Percentiles rank a stretch among this genome's conserved stretches.
Evolutionary conservation across 2,329 filamentous ascomycete genomes (phyloP).

Genomic region (Paecilomyces fulvus): DNA sequence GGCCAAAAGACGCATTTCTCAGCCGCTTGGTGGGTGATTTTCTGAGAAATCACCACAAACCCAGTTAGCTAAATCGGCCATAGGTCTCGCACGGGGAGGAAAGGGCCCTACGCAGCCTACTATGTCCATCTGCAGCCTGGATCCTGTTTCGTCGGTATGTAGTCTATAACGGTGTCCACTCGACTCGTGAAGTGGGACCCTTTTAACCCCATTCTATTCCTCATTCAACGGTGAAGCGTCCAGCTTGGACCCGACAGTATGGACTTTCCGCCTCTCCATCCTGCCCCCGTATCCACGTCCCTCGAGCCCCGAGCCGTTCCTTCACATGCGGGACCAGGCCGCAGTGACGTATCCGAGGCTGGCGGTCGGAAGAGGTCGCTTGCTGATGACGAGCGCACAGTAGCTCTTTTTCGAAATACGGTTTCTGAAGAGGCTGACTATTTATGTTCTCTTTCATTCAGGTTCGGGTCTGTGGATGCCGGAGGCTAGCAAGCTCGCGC

Average conservation of each 20-base stretch:
- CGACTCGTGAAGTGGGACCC: not conserved
- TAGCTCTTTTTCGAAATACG: not conserved
- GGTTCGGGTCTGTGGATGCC: slow-evolving; percentile 77
- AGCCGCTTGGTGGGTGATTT: slow-evolving; percentile 57
- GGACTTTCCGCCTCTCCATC: not conserved
- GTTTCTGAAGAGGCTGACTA: slow-evolving; percentile 2
- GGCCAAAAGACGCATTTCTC: slow-evolving; percentile 63
- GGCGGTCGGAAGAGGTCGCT: not conserved
- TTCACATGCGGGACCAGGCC: not conserved
- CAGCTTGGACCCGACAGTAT: not conserved
- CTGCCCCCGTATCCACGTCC: not conserved
- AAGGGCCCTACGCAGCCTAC: slow-evolving; percentile 81
- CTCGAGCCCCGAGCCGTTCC: not conserved
- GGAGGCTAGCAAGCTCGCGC: slow-evolving; percentile 55
- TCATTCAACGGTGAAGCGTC: not conserved
- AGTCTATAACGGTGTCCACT: not conserved
- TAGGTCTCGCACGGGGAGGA: slow-evolving; percentile 73
- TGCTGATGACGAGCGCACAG: not conserved
- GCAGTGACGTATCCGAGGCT: not conserved
- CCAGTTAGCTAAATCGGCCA: slow-evolving; percentile 11
- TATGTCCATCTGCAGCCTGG: slow-evolving; percentile 74
- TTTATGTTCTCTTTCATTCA: slow-evolving; percentile 21
- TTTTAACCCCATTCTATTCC: not conserved
- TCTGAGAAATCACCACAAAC: slow-evolving; percentile 3
- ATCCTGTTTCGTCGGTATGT: slow-evolving; percentile 62